These are phyloP conservation scores for Hyphopichia fennica DNA, from an alignment of 1,139 yeast species.

Conservation along the genomic window DNA sequence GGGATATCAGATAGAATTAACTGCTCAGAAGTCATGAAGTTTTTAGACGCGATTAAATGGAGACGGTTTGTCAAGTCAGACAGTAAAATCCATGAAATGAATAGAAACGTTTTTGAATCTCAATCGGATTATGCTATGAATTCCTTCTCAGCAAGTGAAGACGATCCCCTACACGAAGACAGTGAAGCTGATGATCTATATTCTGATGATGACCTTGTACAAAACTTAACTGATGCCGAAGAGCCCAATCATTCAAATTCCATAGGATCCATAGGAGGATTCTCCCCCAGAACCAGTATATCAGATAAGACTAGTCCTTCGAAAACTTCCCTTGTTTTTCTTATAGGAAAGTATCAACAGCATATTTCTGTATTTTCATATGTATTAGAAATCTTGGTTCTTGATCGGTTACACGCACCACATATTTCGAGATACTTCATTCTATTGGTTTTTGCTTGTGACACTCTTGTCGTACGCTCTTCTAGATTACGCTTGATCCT, in stretches of 20 bases:
- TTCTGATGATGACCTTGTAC: conserved; percentile 6
- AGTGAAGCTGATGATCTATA: neutral
- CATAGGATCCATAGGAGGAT: no score
- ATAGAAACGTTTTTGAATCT: neutral
- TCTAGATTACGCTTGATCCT: neutral
- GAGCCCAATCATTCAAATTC: neutral
- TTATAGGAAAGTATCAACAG: no score
- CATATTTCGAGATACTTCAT: conserved; percentile 6
- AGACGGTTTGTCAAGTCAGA: conserved; percentile 4
- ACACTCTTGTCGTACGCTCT: neutral
- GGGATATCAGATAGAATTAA: conserved; percentile 9
- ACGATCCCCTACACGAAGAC: neutral
- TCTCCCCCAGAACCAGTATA: neutral
- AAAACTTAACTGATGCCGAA: conserved; percentile 5
- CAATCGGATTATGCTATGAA: neutral
- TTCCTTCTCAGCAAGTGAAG: neutral
- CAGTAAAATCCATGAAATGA: neutral
- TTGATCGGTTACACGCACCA: neutral
- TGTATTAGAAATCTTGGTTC: neutral
- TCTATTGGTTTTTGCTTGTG: conserved; percentile 1
- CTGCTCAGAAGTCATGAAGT: conserved; percentile 17
- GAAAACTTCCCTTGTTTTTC: neutral
- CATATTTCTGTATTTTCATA: conserved; percentile 1
- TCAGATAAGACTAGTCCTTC: neutral
- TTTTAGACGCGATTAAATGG: conserved; percentile 8